Base-by-base conservation (phyloP, 805 yeast genomes). In the Blastobotrys terrestris region DNA sequence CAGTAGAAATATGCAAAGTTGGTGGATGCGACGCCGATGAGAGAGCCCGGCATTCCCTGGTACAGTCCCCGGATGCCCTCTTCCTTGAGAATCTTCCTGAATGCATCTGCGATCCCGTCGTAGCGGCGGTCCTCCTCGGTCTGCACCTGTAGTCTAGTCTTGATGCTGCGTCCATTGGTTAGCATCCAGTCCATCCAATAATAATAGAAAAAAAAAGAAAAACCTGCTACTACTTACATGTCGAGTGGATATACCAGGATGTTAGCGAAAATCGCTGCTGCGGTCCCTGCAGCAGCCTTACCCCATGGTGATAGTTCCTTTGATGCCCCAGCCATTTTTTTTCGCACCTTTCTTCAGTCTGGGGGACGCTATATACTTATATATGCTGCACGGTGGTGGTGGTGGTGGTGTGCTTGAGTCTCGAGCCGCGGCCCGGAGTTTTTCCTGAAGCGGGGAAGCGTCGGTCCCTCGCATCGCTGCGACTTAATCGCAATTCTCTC, bases 1-100 rank as follows among this genome's bases (percentile, higher is more conserved):
- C 95, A 88, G 68, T 87, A 88, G 67, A 88, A 88, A 67, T 88
- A 88, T 31, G 88, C 83, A 64, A 88, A 88, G 60, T 84, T 85
- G 63, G 86, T 87, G 6, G 85, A 80, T 1, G 91, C 90, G 8
- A 83, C 79, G 2, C 90, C 89, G 16, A 83, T 61, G 43, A 87
- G 69, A 0, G 87, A 78, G 1, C 90, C 81, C 2, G 79, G 69
- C 46, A 87, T 67, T 1, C 96, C 96, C 57, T 78, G 80, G 69
- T 87, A 88, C 67, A 86, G 76, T 4, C 92, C 94, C 15, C 70
- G 57, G 8, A 84, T 48, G 1, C 95, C 95, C 59, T 81, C 77
- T 57, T 70, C 69, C 50, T 56, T 56, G 63, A 80, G 77, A 3
- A 87, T 80, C 64, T 81, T 75, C 31, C 61, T 57, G 53, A 87